Percentiles rank a stretch among this genome's conserved stretches.
phyloP scores from a whole-genome alignment of 305 asterid species.

The Withania somnifera region DNA sequence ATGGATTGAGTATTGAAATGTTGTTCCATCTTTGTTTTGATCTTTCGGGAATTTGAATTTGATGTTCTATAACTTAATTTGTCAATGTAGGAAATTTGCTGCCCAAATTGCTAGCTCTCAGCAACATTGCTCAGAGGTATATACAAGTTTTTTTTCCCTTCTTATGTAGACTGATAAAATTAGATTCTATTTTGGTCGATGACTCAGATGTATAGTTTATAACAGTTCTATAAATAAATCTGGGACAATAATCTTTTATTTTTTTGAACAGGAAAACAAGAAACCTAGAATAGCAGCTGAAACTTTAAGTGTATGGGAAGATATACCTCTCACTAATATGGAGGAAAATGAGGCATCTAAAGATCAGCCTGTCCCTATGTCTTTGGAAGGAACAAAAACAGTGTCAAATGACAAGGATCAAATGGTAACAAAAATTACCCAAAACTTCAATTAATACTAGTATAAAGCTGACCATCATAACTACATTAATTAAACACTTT shows the following conservation, averaged over 20 bases:
- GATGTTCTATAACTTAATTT: background rate
- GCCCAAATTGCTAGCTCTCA: constrained; percentile 52
- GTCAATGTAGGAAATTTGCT: constrained; percentile 49
- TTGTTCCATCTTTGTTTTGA: background rate
- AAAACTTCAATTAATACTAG: background rate
- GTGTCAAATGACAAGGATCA: constrained; percentile 31
- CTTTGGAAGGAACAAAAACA: constrained; percentile 46
- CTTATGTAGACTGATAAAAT: background rate
- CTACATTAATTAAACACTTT: background rate
- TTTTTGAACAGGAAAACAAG: constrained; percentile 43
- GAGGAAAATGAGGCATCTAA: constrained; percentile 34
- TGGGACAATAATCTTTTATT: background rate
- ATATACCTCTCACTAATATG: constrained; percentile 33
- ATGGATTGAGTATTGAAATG: background rate
- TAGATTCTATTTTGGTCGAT: background rate
- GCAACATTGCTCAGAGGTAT: constrained; percentile 34
- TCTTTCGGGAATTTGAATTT: background rate
- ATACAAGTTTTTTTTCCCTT: background rate
- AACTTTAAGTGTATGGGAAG: constrained; percentile 59
- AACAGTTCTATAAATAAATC: background rate
- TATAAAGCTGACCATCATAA: background rate
- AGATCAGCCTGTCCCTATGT: constrained; percentile 70
- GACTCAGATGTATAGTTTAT: background rate
- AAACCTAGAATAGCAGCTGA: constrained; percentile 50
- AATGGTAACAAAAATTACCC: constrained; percentile 20